These are phyloP conservation scores for Lipomyces starkeyi DNA, from an alignment of 805 yeast species.

Conservation along the genomic window DNA sequence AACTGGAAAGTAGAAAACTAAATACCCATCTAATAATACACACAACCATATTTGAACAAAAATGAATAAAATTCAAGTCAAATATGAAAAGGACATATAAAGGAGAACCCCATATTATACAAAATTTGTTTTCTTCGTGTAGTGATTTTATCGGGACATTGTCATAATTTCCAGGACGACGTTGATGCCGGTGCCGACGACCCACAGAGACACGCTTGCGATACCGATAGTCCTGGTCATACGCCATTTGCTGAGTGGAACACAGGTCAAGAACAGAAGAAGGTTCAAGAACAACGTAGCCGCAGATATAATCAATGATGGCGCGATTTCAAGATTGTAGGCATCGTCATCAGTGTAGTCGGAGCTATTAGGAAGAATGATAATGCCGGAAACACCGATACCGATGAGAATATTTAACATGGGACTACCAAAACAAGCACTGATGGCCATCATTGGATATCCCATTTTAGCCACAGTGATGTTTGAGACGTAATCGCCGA, in stretches of 20 bases:
- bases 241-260: slow-evolving; percentile 53
- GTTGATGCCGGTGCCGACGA: slow-evolving; percentile 46
- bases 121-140: neutral
- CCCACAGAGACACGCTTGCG: slow-evolving; percentile 52
- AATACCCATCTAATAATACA: neutral
- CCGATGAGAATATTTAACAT: slow-evolving; percentile 78
- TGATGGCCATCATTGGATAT: slow-evolving; percentile 86
- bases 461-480: slow-evolving; percentile 81
- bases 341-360: slow-evolving; percentile 30
- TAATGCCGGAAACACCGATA: slow-evolving; percentile 73
- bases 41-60: neutral
- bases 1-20: neutral
- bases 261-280: slow-evolving; percentile 48
- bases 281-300: slow-evolving; percentile 51
- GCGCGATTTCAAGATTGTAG: slow-evolving; percentile 47
- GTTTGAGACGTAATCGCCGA: slow-evolving; percentile 88
- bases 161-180: slow-evolving; percentile 23
- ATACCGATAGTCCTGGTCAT: slow-evolving; percentile 51
- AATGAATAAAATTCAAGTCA: neutral
- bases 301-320: slow-evolving; percentile 53
- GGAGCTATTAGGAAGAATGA: slow-evolving; percentile 46
- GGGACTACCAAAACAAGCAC: slow-evolving; percentile 96
- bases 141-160: neutral
- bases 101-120: neutral
- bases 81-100: neutral